These are phyloP conservation scores for Cairneyella variabilis DNA, from an alignment of 495 filamentous ascomycete genomes.

Conservation along the genomic window DNA sequence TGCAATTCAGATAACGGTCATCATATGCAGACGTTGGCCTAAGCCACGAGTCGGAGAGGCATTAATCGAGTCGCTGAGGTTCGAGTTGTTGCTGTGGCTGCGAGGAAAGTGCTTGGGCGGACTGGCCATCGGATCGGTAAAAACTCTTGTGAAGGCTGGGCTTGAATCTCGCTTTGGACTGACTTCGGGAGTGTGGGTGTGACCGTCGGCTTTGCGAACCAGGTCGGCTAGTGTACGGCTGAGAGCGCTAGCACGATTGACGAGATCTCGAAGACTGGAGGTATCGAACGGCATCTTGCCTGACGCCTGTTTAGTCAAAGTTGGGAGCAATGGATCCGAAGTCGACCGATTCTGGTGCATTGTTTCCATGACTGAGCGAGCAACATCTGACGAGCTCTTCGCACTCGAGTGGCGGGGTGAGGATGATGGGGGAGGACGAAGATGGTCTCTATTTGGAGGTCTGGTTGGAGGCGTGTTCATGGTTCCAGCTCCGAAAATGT, in stretches of 20 bases:
- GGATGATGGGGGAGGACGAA: conserved; percentile 16
- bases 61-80: conserved; percentile 45
- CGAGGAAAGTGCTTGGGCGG: conserved; percentile 42
- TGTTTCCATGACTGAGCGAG: conserved; percentile 76
- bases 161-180: conserved; percentile 51
- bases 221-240: conserved; percentile 70
- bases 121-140: conserved; percentile 51
- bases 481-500: conserved; percentile 50
- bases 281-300: conserved; percentile 91
- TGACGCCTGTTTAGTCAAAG: conserved; percentile 42
- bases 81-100: conserved; percentile 47
- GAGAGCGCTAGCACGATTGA: conserved; percentile 76
- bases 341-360: conserved; percentile 65
- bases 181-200: conserved; percentile 56
- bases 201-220: conserved; percentile 74
- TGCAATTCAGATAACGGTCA: conserved; percentile 54
- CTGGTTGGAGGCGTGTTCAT: conserved; percentile 35
- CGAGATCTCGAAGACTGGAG: conserved; percentile 79
- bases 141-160: conserved; percentile 60
- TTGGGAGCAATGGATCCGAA: conserved; percentile 41
- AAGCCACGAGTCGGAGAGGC: conserved; percentile 46
- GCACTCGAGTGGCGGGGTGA: conserved; percentile 29
- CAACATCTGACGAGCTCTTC: conserved; percentile 45
- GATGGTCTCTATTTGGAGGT: conserved; percentile 24
- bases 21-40: conserved; percentile 60